Percentiles rank a stretch among this genome's conserved stretches.
These are phyloP conservation scores for Aspergillus spinulosporus DNA, from an alignment of 2,329 filamentous ascomycete species.

Conservation along the genomic window DNA sequence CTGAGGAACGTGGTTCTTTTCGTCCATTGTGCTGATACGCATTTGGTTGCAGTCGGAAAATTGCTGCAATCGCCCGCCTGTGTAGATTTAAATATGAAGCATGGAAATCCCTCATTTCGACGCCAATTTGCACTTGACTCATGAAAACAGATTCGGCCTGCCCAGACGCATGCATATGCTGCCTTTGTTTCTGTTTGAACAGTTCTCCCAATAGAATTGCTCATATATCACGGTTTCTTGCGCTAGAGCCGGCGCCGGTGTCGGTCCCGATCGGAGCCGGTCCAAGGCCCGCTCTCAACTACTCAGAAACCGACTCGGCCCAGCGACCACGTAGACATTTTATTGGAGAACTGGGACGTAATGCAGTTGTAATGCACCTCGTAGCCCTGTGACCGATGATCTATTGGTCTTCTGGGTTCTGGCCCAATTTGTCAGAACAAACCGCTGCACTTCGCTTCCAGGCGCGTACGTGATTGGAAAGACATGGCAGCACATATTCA, in stretches of 20 bases:
- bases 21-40: slow-evolving; percentile 3
- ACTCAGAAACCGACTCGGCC: background rate
- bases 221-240: background rate
- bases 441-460: background rate
- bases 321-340: background rate
- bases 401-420: background rate
- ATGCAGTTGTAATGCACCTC: slow-evolving; percentile 1
- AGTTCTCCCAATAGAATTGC: slow-evolving; percentile 8
- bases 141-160: slow-evolving; percentile 19
- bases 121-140: slow-evolving; percentile 21
- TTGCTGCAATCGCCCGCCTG: background rate
- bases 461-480: background rate
- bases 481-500: background rate
- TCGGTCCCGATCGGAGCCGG: slow-evolving; percentile 23
- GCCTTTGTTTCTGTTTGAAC: background rate
- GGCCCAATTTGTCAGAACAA: background rate
- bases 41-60: slow-evolving; percentile 1
- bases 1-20: background rate
- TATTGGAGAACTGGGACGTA: slow-evolving; percentile 2
- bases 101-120: background rate
- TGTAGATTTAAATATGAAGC: slow-evolving; percentile 8
- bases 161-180: slow-evolving; percentile 9
- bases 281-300: slow-evolving; percentile 6
- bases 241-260: slow-evolving; percentile 13
- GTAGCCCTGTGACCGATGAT: background rate